These are phyloP conservation scores for Manihot esculenta DNA, from an alignment of 441 rosid species.

Conservation along the genomic window DNA sequence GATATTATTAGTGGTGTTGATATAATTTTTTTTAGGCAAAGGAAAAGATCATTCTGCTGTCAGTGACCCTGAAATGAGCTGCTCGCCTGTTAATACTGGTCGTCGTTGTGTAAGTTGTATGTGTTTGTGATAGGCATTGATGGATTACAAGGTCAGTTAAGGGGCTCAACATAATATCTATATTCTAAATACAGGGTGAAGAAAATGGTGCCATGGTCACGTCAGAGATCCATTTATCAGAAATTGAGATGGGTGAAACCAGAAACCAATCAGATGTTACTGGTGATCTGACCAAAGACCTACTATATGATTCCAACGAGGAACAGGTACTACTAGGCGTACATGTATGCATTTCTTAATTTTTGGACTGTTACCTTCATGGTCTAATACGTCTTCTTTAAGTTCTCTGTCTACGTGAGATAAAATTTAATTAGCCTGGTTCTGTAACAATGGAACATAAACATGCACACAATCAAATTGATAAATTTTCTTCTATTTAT, in stretches of 20 bases:
- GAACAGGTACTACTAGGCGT: conserved; percentile 57
- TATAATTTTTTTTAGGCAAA: conserved; percentile 42
- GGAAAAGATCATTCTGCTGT: conserved; percentile 37
- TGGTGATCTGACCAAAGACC: conserved; percentile 41
- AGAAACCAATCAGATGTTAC: conserved; percentile 29
- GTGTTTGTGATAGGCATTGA: conserved; percentile 73
- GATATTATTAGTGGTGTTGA: conserved; percentile 18
- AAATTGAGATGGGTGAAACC: conserved; percentile 30
- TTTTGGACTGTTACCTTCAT: conserved; percentile 11
- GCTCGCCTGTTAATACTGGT: conserved; percentile 49
- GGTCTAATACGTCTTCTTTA: background rate
- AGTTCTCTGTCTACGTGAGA: background rate
- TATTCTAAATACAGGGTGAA: conserved; percentile 55
- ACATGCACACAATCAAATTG: background rate
- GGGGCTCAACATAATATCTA: conserved; percentile 55
- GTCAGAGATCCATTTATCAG: conserved; percentile 41
- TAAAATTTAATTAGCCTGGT: conserved; percentile 2
- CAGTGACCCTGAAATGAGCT: conserved; percentile 39
- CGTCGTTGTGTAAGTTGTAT: conserved; percentile 99
- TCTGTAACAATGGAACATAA: background rate
- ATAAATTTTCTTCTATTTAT: background rate
- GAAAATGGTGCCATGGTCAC: conserved; percentile 47
- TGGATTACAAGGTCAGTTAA: conserved; percentile 37
- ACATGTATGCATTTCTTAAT: background rate
- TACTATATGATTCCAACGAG: conserved; percentile 64